These are phyloP conservation scores for Globisporangium heterothallicum DNA, from an alignment of 352 stramenopile genomes.

Conservation along the genomic window DNA sequence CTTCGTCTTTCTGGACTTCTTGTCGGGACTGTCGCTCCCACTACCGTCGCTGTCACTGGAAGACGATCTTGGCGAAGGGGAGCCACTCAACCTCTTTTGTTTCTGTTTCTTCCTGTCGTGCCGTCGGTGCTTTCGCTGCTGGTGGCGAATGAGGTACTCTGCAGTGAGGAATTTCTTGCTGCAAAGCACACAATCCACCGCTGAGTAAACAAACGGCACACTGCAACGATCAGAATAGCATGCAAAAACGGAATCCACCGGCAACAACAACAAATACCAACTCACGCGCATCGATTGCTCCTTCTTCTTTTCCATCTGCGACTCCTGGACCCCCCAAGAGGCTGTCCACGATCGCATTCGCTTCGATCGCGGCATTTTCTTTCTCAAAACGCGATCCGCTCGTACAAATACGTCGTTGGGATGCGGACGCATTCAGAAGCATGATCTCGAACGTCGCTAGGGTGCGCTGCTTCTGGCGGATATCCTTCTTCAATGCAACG, in stretches of 20 bases:
- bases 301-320: slow-evolving; percentile 3
- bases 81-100: slow-evolving; percentile 10
- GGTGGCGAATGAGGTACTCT: slow-evolving; percentile 67
- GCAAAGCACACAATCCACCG: slow-evolving; percentile 57
- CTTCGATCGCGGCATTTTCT: slow-evolving; percentile 28
- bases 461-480: slow-evolving; percentile 75
- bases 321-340: slow-evolving; percentile 15
- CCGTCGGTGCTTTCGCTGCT: slow-evolving; percentile 49
- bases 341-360: slow-evolving; percentile 31
- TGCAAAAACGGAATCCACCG: background rate
- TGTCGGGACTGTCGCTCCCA: too few relatives aligned
- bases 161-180: slow-evolving; percentile 71
- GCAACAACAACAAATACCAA: background rate
- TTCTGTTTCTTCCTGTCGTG: slow-evolving; percentile 8
- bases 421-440: slow-evolving; percentile 53
- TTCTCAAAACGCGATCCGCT: slow-evolving; percentile 17
- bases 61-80: slow-evolving; percentile 6
- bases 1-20: slow-evolving; percentile 5
- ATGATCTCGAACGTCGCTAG: slow-evolving; percentile 80
- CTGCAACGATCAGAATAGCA: background rate
- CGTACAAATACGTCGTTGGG: slow-evolving; percentile 18
- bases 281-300: slow-evolving; percentile 25
- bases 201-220: slow-evolving; percentile 7
- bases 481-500: slow-evolving; percentile 61
- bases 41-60: background rate